Evolutionary conservation across 345 rosid species (phyloP), one percentile per base, ranked within the genome.

Genomic region (Sonneratia caseolaris): DNA sequence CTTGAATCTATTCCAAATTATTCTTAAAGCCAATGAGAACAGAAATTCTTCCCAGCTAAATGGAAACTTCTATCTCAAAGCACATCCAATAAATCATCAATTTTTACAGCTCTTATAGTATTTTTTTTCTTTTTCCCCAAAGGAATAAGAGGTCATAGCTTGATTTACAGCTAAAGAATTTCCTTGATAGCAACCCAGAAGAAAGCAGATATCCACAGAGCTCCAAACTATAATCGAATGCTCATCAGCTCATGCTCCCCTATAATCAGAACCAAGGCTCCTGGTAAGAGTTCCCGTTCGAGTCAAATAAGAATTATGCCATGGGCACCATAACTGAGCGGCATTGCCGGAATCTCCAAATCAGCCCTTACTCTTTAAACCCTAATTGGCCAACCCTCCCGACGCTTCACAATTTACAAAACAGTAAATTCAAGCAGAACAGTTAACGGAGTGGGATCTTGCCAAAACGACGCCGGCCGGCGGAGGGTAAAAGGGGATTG

Each of bases 401-500:
- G 0, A 49, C 21, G 32, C 16, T 65, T 13, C 45, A 42, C 45
- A 42, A 42, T 42, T 42, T 35, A 42, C 43, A 18, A 22, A 16
- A n/a, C 42, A 27, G 32, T 27, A 49, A 24, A 64, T 57, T 69
- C 55, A 40, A 12, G 59, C 36, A 37, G 66, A 37, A 49, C 71
- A 37, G 32, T 40, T 37, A 32, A 55, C 35, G 51, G 21, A 36
- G 9, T 9, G 19, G 65, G 59, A 38, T 37, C 45, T 5, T 22
- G 51, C 37, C 48, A 70, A 71, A 75, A 74, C 77, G 77, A 74
- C 77, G 72, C 49, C 76, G 76, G 72, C 43, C 59, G 66, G 62
- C 35, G 40, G 43, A 51, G 70, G 16, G 3, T 55, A n/a, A 65
- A 65, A 21, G 37, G 43, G 16, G 27, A 35, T 57, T 59, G 68